These are phyloP conservation scores for Puccinia brachypodii DNA, from an alignment of 1,284 basidiomycete genomes.

Conservation along the genomic window DNA sequence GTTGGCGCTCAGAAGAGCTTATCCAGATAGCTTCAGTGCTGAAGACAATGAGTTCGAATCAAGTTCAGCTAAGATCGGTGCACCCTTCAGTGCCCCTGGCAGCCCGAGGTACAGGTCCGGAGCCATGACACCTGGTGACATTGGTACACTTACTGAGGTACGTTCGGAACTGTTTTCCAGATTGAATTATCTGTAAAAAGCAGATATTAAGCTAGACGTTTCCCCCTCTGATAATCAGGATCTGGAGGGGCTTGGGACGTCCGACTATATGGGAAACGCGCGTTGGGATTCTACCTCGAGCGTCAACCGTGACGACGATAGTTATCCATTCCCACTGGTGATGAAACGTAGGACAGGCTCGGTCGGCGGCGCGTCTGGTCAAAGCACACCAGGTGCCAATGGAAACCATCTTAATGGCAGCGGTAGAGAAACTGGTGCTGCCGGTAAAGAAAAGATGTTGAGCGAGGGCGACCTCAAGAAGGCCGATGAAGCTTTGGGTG, in stretches of 20 bases:
- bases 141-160: conserved; percentile 69
- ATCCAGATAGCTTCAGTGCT: conserved; percentile 82
- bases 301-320: conserved; percentile 68
- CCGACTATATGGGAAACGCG: conserved; percentile 79
- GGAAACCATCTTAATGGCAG: conserved; percentile 15
- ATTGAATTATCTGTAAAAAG: not conserved
- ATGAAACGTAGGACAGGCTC: conserved; percentile 43
- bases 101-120: conserved; percentile 77
- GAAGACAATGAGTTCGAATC: conserved; percentile 65
- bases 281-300: conserved; percentile 43
- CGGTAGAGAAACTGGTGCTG: not conserved
- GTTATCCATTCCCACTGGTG: conserved; percentile 69
- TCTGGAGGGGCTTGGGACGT: conserved; percentile 81
- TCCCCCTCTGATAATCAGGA: conserved; percentile 55
- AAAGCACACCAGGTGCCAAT: conserved; percentile 38
- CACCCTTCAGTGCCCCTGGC: conserved; percentile 77
- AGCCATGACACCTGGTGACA: conserved; percentile 81
- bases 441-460: conserved; percentile 22
- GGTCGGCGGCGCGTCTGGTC: conserved; percentile 28
- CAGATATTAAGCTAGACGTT: not conserved
- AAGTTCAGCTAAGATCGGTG: conserved; percentile 66
- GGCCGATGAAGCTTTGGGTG: conserved; percentile 40
- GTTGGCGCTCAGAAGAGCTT: conserved; percentile 78
- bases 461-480: conserved; percentile 44
- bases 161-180: not conserved